Conservation (phyloP, 1,284 basidiomycete species). For the Cryptococcus jaspeensis region DNA sequence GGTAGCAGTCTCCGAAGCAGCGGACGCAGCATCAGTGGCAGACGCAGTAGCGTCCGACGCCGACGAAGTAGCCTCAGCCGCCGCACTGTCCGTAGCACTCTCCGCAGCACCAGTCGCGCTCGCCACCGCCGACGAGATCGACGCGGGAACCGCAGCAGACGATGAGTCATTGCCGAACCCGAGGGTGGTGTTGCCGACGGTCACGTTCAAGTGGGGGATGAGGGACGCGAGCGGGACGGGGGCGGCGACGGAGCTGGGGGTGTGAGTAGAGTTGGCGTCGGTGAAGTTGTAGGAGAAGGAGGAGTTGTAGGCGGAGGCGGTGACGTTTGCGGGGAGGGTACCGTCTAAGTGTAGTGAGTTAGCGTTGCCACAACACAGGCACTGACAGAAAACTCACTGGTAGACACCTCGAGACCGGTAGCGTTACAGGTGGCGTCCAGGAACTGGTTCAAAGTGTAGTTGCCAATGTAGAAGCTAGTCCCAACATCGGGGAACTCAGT, state of each 20-base stretch:
- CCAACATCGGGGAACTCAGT: slow-evolving; percentile 37
- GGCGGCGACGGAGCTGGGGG: slow-evolving; percentile 18
- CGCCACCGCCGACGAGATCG: neutral
- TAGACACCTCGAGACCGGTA: slow-evolving; percentile 10
- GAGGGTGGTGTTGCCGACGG: slow-evolving; percentile 12
- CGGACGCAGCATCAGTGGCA: neutral
- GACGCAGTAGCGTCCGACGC: neutral
- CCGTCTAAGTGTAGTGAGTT: slow-evolving; percentile 23
- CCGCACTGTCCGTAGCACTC: neutral
- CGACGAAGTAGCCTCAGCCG: neutral
- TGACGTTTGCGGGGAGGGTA: slow-evolving; percentile 40
- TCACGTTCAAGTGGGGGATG: neutral
- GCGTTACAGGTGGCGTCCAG: slow-evolving; percentile 30
- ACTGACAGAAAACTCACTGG: slow-evolving; percentile 14
- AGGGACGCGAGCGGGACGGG: slow-evolving; percentile 1
- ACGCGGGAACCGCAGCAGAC: neutral
- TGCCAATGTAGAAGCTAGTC: slow-evolving; percentile 22
- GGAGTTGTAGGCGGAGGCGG: slow-evolving; percentile 37
- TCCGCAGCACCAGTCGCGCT: neutral
- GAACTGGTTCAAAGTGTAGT: slow-evolving; percentile 29
- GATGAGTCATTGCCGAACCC: neutral
- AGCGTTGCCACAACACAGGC: neutral
- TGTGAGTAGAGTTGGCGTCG: slow-evolving; percentile 24
- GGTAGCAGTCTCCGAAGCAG: neutral
- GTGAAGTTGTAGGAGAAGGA: slow-evolving; percentile 33